Conservation (phyloP, 768 basidiomycete genomes). For the Agrocybe pediades region DNA sequence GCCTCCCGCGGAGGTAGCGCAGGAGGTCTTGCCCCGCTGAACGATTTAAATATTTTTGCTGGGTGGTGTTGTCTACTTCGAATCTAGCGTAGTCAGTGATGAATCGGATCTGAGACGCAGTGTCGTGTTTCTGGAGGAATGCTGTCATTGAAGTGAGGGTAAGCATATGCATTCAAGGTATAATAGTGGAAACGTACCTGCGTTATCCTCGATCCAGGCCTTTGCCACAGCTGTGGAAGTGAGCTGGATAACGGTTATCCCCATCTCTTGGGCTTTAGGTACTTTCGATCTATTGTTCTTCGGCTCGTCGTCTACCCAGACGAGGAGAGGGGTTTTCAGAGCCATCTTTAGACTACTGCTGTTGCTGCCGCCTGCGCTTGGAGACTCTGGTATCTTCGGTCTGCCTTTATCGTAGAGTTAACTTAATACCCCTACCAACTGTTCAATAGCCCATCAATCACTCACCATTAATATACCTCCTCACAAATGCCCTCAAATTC, state of each 20-base stretch:
- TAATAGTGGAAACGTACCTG: constrained; percentile 16
- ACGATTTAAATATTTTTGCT: constrained; percentile 11
- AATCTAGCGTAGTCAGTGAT: constrained; percentile 30
- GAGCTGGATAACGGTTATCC: constrained; percentile 23
- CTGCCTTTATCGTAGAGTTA: no score
- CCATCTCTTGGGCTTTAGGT: constrained; percentile 12
- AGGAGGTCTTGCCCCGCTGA: constrained; percentile 23
- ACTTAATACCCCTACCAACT: no score
- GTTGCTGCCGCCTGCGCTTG: neutral
- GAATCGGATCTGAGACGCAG: constrained; percentile 19
- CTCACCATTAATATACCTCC: neutral
- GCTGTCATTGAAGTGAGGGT: no score
- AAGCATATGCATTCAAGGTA: no score
- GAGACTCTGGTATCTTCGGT: no score
- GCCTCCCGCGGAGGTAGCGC: constrained; percentile 21
- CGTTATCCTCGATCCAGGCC: constrained; percentile 26
- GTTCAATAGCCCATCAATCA: no score
- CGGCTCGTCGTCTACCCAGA: constrained; percentile 30
- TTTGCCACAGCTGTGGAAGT: constrained; percentile 27
- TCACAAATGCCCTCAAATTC: constrained; percentile 13
- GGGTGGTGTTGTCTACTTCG: constrained; percentile 10
- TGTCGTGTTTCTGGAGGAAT: constrained; percentile 22
- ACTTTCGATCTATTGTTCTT: constrained; percentile 14
- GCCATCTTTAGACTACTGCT: neutral
- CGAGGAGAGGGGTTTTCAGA: constrained; percentile 16